These are phyloP conservation scores for Phtheirospermum japonicum DNA, from an alignment of 257 asterid genomes.

Conservation along the genomic window DNA sequence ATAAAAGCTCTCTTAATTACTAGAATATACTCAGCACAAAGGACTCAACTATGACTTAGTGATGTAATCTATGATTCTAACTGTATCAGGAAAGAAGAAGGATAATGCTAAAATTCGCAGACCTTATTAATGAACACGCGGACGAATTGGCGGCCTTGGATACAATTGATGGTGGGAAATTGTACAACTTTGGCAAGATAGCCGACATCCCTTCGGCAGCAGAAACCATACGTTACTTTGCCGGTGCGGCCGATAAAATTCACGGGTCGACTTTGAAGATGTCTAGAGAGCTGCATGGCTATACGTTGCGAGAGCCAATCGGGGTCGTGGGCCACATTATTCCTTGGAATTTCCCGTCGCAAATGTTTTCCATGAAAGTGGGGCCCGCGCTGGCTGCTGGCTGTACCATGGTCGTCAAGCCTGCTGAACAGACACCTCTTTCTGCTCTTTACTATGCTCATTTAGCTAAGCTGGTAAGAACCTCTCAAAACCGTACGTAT, in stretches of 20 bases:
- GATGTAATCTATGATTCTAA: not conserved
- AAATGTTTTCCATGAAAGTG: conserved; percentile 49
- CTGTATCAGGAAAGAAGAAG: conserved; percentile 47
- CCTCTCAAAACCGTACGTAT: no score
- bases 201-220: conserved; percentile 37
- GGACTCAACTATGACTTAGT: no score
- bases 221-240: conserved; percentile 47
- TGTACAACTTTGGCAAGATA: conserved; percentile 28
- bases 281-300: conserved; percentile 47
- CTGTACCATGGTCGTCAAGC: conserved; percentile 58
- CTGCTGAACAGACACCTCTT: conserved; percentile 68
- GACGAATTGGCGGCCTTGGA: conserved; percentile 52
- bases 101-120: conserved; percentile 51
- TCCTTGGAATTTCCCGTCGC: conserved; percentile 62
- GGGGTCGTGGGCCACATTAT: conserved; percentile 66
- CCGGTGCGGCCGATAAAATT: conserved; percentile 65
- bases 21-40: not conserved
- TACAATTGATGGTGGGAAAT: conserved; percentile 46
- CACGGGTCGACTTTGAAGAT: conserved; percentile 56
- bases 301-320: conserved; percentile 55
- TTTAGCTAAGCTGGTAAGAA: conserved; percentile 44
- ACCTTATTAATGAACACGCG: conserved; percentile 40
- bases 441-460: conserved; percentile 55
- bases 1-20: not conserved
- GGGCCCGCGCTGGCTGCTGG: conserved; percentile 63